Percentiles rank a stretch among this genome's conserved stretches.
phyloP scores from a whole-genome alignment of 495 filamentous ascomycete genomes.

The Bacidia gigantensis region DNA sequence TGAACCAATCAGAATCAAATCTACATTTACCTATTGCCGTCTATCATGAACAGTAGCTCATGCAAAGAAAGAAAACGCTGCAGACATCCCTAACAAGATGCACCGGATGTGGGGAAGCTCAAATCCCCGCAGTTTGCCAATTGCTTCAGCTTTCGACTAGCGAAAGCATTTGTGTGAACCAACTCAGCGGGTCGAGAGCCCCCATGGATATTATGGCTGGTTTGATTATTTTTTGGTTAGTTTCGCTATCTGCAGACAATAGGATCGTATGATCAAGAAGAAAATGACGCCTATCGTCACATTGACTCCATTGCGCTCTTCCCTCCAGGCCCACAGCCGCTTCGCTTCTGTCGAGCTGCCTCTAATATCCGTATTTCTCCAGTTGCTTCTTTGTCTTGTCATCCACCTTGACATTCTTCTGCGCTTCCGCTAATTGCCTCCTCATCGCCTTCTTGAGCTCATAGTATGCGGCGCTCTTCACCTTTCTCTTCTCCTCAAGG shows the following conservation, averaged over 20 bases:
- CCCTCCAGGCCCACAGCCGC: not conserved
- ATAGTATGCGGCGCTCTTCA: conserved; percentile 98
- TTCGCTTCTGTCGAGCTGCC: conserved; percentile 9
- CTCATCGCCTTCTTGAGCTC: conserved; percentile 93
- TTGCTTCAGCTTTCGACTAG: too few relatives aligned
- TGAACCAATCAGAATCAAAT: not conserved
- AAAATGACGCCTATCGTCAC: not conserved
- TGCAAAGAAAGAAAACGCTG: not conserved
- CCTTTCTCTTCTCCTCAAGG: conserved; percentile 97
- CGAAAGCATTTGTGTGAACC: too few relatives aligned
- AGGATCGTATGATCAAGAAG: not conserved
- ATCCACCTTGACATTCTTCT: conserved; percentile 83
- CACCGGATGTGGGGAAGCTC: not conserved
- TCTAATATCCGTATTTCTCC: conserved; percentile 60
- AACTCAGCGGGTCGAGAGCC: too few relatives aligned
- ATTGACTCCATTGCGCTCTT: not conserved
- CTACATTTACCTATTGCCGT: too few relatives aligned
- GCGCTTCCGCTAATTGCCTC: conserved; percentile 77
- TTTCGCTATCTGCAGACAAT: not conserved
- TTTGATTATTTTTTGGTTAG: conserved; percentile 20
- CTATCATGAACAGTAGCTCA: not conserved
- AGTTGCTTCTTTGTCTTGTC: conserved; percentile 55
- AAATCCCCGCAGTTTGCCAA: not conserved
- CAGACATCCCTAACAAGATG: not conserved
- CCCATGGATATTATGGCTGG: too few relatives aligned